Evolutionary conservation across 1,284 basidiomycete genomes (phyloP).

Genomic region (Ceratobasidium sp.): DNA sequence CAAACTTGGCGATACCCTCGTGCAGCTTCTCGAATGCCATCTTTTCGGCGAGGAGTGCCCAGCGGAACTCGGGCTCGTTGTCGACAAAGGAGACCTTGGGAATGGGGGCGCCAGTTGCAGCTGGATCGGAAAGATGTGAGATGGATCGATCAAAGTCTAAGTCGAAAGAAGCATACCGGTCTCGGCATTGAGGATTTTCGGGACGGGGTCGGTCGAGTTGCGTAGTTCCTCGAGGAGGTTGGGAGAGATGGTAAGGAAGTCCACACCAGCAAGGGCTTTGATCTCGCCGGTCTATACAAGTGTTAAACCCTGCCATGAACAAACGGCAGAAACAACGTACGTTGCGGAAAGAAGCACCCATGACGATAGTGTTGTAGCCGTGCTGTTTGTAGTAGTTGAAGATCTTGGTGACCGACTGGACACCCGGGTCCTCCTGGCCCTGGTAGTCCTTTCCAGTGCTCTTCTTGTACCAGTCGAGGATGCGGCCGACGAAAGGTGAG

Average conservation of each 20-base stretch:
- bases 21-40: constrained; percentile 98
- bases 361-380: constrained; percentile 98
- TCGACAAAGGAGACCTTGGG: constrained; percentile 87
- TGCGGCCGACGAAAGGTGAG: constrained; percentile 98
- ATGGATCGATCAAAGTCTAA: constrained; percentile 5
- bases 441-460: constrained; percentile 79
- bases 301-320: constrained; percentile 44
- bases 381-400: constrained; percentile 99
- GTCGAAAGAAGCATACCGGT: constrained; percentile 59
- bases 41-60: constrained; percentile 86
- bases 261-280: constrained; percentile 91
- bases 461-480: constrained; percentile 98
- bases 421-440: constrained; percentile 94
- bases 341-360: constrained; percentile 99
- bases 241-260: constrained; percentile 96
- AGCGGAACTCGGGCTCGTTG: constrained; percentile 95
- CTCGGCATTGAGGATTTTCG: constrained; percentile 80
- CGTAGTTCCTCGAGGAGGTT: constrained; percentile 90
- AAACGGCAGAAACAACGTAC: constrained; percentile 56
- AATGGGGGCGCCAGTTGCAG: constrained; percentile 65
- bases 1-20: constrained; percentile 97
- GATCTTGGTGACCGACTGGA: constrained; percentile 93
- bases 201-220: constrained; percentile 76
- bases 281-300: constrained; percentile 82
- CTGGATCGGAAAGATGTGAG: constrained; percentile 50